Conservation (phyloP, 306 rosid species). For the Dryas drummondii region DNA sequence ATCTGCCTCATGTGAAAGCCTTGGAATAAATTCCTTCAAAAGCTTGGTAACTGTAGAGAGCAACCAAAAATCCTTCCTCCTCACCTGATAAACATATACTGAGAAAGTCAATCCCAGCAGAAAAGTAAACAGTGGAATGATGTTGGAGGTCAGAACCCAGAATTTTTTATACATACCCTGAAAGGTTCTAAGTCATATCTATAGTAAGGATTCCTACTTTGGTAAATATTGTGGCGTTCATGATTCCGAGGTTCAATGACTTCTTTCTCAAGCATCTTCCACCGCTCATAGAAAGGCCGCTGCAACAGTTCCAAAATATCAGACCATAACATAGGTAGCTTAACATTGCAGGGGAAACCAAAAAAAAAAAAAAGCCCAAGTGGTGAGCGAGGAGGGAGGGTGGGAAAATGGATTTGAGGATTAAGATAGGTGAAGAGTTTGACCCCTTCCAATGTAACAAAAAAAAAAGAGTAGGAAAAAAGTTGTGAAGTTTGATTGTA, state of each 20-base stretch:
- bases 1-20: constrained; percentile 92
- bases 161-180: constrained; percentile 56
- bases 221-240: constrained; percentile 64
- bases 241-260: constrained; percentile 91
- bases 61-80: constrained; percentile 97
- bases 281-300: constrained; percentile 95
- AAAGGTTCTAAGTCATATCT: constrained; percentile 95
- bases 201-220: constrained; percentile 61
- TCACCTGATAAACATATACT: constrained; percentile 62
- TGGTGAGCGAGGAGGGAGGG: no score
- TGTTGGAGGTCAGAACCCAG: background rate
- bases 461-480: constrained; percentile 12
- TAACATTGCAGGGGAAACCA: background rate
- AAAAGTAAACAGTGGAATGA: background rate
- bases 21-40: constrained; percentile 82
- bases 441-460: no score
- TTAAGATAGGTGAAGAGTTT: no score
- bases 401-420: no score
- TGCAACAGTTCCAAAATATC: constrained; percentile 44
- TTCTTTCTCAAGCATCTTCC: constrained; percentile 98
- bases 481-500: background rate
- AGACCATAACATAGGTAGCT: constrained; percentile 24
- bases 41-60: constrained; percentile 87
- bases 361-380: no score
- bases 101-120: constrained; percentile 29